Percentiles rank a stretch among this genome's conserved stretches.
phyloP scores from a whole-genome alignment of 768 basidiomycete species.

The Lentinula boryana region DNA sequence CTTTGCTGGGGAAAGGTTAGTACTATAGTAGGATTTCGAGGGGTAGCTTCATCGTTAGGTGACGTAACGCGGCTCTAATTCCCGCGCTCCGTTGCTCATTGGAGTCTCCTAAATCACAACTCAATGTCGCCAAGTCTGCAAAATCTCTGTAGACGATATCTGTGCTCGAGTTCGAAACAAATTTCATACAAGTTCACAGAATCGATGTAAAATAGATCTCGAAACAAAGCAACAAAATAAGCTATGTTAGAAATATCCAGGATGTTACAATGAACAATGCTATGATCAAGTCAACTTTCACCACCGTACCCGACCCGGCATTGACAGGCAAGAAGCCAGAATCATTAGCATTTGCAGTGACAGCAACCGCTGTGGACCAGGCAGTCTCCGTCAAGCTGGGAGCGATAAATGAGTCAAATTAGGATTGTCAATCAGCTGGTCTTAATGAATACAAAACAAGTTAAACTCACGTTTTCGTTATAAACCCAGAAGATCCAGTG shows the following conservation, averaged over 20 bases:
- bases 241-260: background rate
- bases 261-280: background rate
- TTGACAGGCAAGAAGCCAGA: constrained; percentile 18
- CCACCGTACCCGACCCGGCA: background rate
- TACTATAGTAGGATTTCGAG: no score
- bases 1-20: background rate
- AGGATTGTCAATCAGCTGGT: background rate
- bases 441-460: background rate
- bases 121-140: no score
- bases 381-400: constrained; percentile 10
- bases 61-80: background rate
- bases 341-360: constrained; percentile 7
- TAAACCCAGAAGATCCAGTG: constrained; percentile 13
- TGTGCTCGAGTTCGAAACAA: background rate
- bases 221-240: background rate
- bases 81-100: background rate
- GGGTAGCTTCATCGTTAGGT: background rate
- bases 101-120: no score
- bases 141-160: no score
- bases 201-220: no score
- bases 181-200: no score
- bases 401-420: background rate
- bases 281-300: background rate
- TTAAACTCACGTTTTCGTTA: constrained; percentile 16
- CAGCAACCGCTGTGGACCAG: constrained; percentile 9